Conservation (phyloP, 2,329 filamentous ascomycete species). For the Trichoderma asperellum region DNA sequence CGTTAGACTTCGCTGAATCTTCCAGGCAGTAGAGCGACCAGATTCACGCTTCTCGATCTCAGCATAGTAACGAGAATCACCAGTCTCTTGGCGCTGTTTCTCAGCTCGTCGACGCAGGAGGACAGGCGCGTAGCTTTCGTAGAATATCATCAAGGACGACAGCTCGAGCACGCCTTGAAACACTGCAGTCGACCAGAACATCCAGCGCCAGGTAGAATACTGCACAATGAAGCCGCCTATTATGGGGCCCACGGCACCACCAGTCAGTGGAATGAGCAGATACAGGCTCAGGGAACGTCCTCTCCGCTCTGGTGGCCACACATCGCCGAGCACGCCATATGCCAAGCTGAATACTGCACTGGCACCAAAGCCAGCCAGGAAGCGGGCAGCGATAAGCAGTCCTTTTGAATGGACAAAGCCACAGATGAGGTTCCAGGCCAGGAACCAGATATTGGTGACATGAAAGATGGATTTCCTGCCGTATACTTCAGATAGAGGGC, state of each 20-base stretch:
- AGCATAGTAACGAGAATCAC: conserved; percentile 40
- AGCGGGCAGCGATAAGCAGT: conserved; percentile 49
- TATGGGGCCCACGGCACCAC: conserved; percentile 46
- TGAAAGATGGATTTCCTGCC: conserved; percentile 50
- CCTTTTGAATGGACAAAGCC: conserved; percentile 47
- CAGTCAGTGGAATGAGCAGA: conserved; percentile 47
- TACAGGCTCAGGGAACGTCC: conserved; percentile 47
- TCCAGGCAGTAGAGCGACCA: conserved; percentile 35
- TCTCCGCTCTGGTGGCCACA: conserved; percentile 51
- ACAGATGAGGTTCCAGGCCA: conserved; percentile 54
- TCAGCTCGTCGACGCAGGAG: conserved; percentile 43
- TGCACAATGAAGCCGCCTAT: conserved; percentile 47
- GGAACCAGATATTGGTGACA: conserved; percentile 52
- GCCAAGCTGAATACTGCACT: conserved; percentile 51
- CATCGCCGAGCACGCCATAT: conserved; percentile 52
- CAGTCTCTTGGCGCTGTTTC: conserved; percentile 40
- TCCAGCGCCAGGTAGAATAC: conserved; percentile 49
- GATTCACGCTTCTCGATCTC: conserved; percentile 44
- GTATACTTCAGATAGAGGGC: conserved; percentile 53
- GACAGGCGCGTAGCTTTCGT: conserved; percentile 45
- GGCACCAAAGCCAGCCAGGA: conserved; percentile 54
- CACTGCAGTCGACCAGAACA: conserved; percentile 51
- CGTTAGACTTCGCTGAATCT: conserved; percentile 46
- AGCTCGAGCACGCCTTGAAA: conserved; percentile 46
- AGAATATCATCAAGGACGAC: conserved; percentile 41